These are phyloP conservation scores for Vitis rupestris DNA, from an alignment of 164 flowering plant genomes.

Conservation along the genomic window DNA sequence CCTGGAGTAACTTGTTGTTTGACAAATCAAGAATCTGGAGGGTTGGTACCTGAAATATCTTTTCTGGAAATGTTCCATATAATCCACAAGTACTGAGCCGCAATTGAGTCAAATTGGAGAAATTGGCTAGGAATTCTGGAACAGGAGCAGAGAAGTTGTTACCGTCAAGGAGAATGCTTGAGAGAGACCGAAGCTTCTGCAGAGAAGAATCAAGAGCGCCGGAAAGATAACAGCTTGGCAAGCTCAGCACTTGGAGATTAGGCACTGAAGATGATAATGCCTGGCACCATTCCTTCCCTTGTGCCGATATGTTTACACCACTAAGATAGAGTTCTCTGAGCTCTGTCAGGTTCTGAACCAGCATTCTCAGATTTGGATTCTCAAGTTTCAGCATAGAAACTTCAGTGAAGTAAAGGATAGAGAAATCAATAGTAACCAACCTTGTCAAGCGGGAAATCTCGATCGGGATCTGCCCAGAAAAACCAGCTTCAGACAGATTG, in stretches of 20 bases:
- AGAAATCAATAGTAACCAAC: conserved; percentile 37
- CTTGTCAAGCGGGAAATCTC: conserved; percentile 27
- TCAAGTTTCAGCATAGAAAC: conserved; percentile 15
- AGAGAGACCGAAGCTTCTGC: too few relatives aligned
- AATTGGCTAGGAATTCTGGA: too few relatives aligned
- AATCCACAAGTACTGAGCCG: too few relatives aligned
- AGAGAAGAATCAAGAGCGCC: too few relatives aligned
- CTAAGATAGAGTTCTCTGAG: conserved; percentile 32
- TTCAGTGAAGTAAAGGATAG: conserved; percentile 4
- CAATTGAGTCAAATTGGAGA: too few relatives aligned
- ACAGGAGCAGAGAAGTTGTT: too few relatives aligned
- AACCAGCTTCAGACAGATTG: conserved; percentile 50
- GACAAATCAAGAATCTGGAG: too few relatives aligned
- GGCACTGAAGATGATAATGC: conserved; percentile 33
- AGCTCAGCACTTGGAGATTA: conserved; percentile 22
- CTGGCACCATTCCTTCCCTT: conserved; percentile 31
- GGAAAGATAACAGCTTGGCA: too few relatives aligned
- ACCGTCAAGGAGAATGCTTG: too few relatives aligned
- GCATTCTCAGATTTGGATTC: conserved; percentile 25
- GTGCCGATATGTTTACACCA: conserved; percentile 29
- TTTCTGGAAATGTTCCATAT: too few relatives aligned
- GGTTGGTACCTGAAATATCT: too few relatives aligned
- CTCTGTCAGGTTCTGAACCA: conserved; percentile 27
- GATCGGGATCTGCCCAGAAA: conserved; percentile 42
- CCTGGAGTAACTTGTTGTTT: too few relatives aligned